phyloP scores from a whole-genome alignment of 208 protist species.

The Trypanosoma theileri region DNA sequence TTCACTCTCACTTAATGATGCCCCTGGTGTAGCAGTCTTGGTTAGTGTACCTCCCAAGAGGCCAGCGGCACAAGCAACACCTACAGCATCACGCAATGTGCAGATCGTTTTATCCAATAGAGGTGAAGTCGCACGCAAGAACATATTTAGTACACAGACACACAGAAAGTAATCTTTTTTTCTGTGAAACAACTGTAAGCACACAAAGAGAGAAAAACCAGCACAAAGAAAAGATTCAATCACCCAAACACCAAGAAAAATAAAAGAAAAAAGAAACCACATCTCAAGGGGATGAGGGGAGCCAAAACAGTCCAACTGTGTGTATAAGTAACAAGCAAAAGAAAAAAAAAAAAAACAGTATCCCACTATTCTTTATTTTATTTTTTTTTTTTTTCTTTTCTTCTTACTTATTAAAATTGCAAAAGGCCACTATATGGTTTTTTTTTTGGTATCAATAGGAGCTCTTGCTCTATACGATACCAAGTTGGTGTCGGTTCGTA shows the following conservation, averaged over 20 bases:
- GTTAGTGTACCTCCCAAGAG: not conserved
- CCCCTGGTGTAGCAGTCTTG: too few species aligned
- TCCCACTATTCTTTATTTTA: not conserved
- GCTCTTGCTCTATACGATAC: too few species aligned
- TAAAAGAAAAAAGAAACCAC: slow-evolving; percentile 8
- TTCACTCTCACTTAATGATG: too few species aligned
- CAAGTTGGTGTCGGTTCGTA: too few species aligned
- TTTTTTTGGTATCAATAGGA: too few species aligned
- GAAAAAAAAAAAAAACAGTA: slow-evolving; percentile 7
- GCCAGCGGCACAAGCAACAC: slow-evolving; percentile 19
- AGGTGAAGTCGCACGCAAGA: slow-evolving; percentile 3
- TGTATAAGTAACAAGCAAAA: not conserved
- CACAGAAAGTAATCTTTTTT: not conserved
- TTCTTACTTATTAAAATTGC: too few species aligned
- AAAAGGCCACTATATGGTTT: not conserved
- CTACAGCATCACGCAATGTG: slow-evolving; percentile 15
- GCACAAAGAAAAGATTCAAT: too few species aligned
- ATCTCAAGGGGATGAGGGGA: not conserved
- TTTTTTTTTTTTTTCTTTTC: not conserved
- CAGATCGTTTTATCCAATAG: slow-evolving; percentile 1
- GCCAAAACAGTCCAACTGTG: too few species aligned
- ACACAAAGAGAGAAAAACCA: not conserved
- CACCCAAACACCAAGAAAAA: not conserved
- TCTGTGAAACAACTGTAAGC: not conserved
- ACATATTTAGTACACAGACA: slow-evolving; percentile 5